Base-by-base conservation (phyloP, 352 stramenopile genomes). In the Thalassiosira exigua region DNA sequence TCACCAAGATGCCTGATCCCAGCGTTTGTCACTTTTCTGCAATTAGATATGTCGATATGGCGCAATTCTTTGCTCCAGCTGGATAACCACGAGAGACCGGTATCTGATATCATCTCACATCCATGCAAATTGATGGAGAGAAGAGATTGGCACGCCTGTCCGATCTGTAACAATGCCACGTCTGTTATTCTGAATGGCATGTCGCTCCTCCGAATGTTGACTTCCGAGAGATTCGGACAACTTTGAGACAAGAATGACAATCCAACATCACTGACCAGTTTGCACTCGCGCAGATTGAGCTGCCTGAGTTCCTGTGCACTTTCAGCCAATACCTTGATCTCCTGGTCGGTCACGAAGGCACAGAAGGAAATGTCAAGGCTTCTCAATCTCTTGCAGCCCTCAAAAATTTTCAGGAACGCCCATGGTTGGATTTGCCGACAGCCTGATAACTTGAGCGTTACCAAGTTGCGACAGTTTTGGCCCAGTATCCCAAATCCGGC, bases 161-260 rank as follows among this genome's bases (percentile, higher is more conserved):
- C 69, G 26, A 98, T 76, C 9, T 95, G 85, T 27, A 98, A 74
- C 7, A 98, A 73, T 4, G 92, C 88, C 29, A 98, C 93, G 75
- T 98, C 96, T 39, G 94, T 97, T 52, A 98, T 87, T 74, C 96
- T 95, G 84, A 97, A 97, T 30, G 90, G 85, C 48, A 98, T 85
- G 53, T 97, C 94, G 42, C 87, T 96, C 14, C 96, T 89, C 22
- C 89, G 79, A 41, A 98, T 52, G 68, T 97, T 93, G 3, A 98
- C 82, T 21, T 89, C 42, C 1, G 81, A 75, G 0, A 98, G 82
- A 7, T 79, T 66, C n/a, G 80, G 76, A 52, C 91, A 95, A 11
- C 85, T 84, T 39, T 96, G 92, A 3, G 92, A 83, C 3, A 98
- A 70, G 11, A 88, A 86, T 1, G 97, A 90, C 9, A 97, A 46